Evolutionary conservation across 768 basidiomycete genomes (phyloP).

Genomic region (Lactifluus echinatus): DNA sequence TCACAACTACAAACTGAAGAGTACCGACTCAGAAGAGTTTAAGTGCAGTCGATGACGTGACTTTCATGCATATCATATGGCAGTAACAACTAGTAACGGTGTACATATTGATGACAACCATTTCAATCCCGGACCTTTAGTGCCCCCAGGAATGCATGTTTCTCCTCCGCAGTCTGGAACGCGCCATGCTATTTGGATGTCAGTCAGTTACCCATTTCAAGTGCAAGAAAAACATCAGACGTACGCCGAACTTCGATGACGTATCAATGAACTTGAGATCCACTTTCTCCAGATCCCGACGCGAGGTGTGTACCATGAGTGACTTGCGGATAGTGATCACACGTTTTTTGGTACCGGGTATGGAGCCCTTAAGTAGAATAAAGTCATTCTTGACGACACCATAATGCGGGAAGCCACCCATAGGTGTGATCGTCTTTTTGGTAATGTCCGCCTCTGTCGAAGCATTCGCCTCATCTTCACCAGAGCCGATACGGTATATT

Average conservation of each 20-base stretch:
- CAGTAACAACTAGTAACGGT: too few species aligned
- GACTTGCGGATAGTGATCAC: constrained; percentile 96
- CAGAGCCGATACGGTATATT: constrained; percentile 89
- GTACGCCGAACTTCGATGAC: constrained; percentile 91
- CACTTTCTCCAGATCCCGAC: constrained; percentile 96
- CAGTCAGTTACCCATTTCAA: too few species aligned
- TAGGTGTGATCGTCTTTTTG: constrained; percentile 87
- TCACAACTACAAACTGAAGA: too few species aligned
- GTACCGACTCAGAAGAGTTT: too few species aligned
- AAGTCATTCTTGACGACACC: constrained; percentile 99
- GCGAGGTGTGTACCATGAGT: constrained; percentile 91
- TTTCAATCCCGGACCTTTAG: constrained; percentile 76
- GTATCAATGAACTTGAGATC: constrained; percentile 99
- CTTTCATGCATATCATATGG: too few species aligned
- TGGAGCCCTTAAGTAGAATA: constrained; percentile 92
- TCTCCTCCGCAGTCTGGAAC: constrained; percentile 97
- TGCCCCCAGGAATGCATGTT: too few species aligned
- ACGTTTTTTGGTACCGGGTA: constrained; percentile 97
- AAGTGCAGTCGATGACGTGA: too few species aligned
- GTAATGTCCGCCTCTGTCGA: constrained; percentile 94
- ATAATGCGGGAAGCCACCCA: constrained; percentile 99
- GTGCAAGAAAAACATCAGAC: constrained; percentile 29
- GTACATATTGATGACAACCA: constrained; percentile 22
- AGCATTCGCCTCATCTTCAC: constrained; percentile 69
- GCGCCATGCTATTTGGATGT: constrained; percentile 81